Evolutionary conservation across 495 filamentous ascomycete species (phyloP), one percentile per base, ranked within the genome.

Genomic region (Xylaria curta): DNA sequence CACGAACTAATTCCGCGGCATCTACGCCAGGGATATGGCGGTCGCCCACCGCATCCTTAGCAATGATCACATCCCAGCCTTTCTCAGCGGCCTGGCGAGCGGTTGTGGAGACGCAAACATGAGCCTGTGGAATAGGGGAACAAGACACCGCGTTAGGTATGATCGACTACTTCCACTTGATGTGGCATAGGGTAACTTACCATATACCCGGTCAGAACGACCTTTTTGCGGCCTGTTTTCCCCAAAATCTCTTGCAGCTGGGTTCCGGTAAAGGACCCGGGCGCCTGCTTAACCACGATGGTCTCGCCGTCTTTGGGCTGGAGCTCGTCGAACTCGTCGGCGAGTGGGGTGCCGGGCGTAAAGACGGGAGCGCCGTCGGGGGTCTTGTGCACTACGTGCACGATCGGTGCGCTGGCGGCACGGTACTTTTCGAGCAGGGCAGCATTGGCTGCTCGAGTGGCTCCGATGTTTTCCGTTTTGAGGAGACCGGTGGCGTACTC

Each of bases 61-160:
- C 83, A 66, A 91, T 73, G 1, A 88, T 47, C 28, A 90, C 84
- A 74, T 91, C 89, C 79, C 89, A 89, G 4, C 89, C 89, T 17
- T 81, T 80, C 74, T 91, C 85, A 40, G 68, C 75, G 3, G 79
- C 89, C 42, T 88, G 84, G 58, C 89, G 75, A 1, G 88, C 84
- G 2, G 89, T 91, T 1, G 87, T 87, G 0, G 84, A 87, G 13
- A 91, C 83, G 78, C 89, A 91, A 4, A 90, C 87, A 80, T 91
- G 89, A 10, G 89, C 89, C 81, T 79, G 31, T 77, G 76, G n/a
- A 71, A 74, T 49, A 53, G 15, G 59, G n/a, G 53, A 72, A 40
- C 33, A 62, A 49, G 21, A 8, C 24, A 42, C 13, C 17, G 36
- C 26, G 42, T 70, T 59, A 59, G 47, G 6, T 31, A 31, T 47